phyloP scores from a whole-genome alignment of 2,329 filamentous ascomycete species.

The Alternaria viburni region DNA sequence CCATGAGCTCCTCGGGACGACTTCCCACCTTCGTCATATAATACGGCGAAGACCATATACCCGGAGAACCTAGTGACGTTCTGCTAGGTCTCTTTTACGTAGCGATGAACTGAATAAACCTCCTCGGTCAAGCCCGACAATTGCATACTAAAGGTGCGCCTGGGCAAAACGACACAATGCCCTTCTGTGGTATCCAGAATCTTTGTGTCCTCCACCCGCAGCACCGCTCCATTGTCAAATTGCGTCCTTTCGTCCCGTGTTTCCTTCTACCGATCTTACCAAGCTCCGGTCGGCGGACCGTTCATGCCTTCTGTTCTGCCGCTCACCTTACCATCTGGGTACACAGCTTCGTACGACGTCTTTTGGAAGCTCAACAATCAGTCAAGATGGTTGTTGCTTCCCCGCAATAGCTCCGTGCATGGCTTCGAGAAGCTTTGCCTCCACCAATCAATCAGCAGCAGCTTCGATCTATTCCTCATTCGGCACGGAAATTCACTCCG shows the following conservation, averaged over 20 bases:
- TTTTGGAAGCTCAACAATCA: neutral
- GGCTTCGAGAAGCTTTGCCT: constrained; percentile 28
- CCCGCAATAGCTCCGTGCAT: constrained; percentile 17
- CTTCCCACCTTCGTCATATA: neutral
- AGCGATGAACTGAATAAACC: neutral
- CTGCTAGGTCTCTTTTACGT: neutral
- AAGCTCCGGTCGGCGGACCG: constrained; percentile 11
- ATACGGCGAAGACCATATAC: constrained; percentile 8
- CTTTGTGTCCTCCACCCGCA: neutral
- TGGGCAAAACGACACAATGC: neutral
- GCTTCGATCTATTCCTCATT: constrained; percentile 16
- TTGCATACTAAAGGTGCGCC: neutral
- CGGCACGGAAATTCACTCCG: constrained; percentile 28
- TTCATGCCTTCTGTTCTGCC: neutral
- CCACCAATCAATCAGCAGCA: constrained; percentile 34
- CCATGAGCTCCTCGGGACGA: neutral
- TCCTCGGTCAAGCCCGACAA: neutral
- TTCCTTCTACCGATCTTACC: neutral
- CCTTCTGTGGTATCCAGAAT: neutral
- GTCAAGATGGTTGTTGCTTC: constrained; percentile 8
- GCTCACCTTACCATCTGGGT: neutral
- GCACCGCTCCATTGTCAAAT: neutral
- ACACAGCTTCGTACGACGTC: neutral
- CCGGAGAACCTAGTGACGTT: neutral
- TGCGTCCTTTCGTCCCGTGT: neutral